These are phyloP conservation scores for Ceratocystis cacaofunesta DNA, from an alignment of 2,329 filamentous ascomycete genomes.

Conservation along the genomic window DNA sequence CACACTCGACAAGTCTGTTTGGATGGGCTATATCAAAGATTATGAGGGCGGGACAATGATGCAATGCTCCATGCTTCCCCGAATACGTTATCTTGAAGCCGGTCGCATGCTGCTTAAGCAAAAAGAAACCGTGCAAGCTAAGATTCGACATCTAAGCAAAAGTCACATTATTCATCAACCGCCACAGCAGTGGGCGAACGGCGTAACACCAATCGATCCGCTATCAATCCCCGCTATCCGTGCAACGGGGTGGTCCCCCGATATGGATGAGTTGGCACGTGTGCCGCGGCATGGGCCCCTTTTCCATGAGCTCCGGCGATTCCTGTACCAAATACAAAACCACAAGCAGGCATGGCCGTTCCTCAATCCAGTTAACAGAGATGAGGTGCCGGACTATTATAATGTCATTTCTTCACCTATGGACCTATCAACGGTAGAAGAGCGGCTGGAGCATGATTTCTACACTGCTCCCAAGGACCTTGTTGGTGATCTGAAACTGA, in stretches of 20 bases:
- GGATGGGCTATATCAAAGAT: constrained; percentile 99
- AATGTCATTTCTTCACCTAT: constrained; percentile 96
- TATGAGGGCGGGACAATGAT: constrained; percentile 98
- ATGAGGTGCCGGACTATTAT: constrained; percentile 98
- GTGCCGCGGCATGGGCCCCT: constrained; percentile 92
- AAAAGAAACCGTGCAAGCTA: constrained; percentile 86
- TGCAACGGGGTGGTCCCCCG: constrained; percentile 84
- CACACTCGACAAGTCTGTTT: constrained; percentile 71
- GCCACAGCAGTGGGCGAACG: constrained; percentile 72
- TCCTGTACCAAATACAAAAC: constrained; percentile 91
- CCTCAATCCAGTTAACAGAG: constrained; percentile 78
- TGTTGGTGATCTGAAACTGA: constrained; percentile 69
- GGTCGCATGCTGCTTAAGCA: constrained; percentile 93
- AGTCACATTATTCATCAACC: constrained; percentile 77
- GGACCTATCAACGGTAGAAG: constrained; percentile 92
- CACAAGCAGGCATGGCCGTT: constrained; percentile 91
- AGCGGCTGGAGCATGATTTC: constrained; percentile 82
- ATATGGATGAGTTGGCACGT: constrained; percentile 93
- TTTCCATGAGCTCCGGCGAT: constrained; percentile 81
- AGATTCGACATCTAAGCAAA: constrained; percentile 82
- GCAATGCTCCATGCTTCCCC: constrained; percentile 96
- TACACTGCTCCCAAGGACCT: constrained; percentile 90
- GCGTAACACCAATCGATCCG: constrained; percentile 63
- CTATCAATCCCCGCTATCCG: constrained; percentile 77
- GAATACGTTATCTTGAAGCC: constrained; percentile 83